Evolutionary conservation across 2,329 filamentous ascomycete genomes (phyloP), one percentile per base, ranked within the genome.

Genomic region (Paraconiothyrium brasiliense): DNA sequence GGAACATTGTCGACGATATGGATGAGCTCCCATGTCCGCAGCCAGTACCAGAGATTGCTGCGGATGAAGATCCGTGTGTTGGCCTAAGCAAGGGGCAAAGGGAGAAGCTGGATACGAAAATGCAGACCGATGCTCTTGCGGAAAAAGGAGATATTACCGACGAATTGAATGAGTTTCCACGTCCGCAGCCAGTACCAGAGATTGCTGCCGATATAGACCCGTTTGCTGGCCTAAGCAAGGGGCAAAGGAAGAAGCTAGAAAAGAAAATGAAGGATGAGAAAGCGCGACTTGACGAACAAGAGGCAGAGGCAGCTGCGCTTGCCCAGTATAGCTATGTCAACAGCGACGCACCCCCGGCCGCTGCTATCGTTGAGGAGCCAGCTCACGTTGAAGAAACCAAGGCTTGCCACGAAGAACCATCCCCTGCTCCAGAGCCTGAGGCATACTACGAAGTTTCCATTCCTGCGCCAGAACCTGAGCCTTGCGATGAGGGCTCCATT

Each of bases 21-120:
- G 35, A 54, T 43, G 22, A 30, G 34, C 4, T 30, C 30, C 13
- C 22, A 43, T 10, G 20, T 30, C 22, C 35, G 35, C 50, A 43
- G 13, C 50, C 11, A 41, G 35, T 32, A 43, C 5, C 50, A 41
- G 50, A 54, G 35, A 32, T 43, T 30, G 20, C 41, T 41, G 34
- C 20, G 35, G 49, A 27, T 6, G 41, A 27, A 52, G n/a, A 51
- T 32, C 49, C 20, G 34, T 52, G 41, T 37, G 49, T 11, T 37
- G 49, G 35, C 49, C 27, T 41, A 24, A 41, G 49, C 35, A 52
- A 37, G 9, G 5, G 4, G 8, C 49, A 41, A 13, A n/a, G 13
- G 11, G 41, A 52, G 49, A 41, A 39, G 49, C 49, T 41, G 10
- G 34, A 41, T 41, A 24, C n/a, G 20, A 41, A 52, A 41, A 41